Conservation (phyloP, 2,329 filamentous ascomycete genomes). For the Neofusicoccum laricinum region DNA sequence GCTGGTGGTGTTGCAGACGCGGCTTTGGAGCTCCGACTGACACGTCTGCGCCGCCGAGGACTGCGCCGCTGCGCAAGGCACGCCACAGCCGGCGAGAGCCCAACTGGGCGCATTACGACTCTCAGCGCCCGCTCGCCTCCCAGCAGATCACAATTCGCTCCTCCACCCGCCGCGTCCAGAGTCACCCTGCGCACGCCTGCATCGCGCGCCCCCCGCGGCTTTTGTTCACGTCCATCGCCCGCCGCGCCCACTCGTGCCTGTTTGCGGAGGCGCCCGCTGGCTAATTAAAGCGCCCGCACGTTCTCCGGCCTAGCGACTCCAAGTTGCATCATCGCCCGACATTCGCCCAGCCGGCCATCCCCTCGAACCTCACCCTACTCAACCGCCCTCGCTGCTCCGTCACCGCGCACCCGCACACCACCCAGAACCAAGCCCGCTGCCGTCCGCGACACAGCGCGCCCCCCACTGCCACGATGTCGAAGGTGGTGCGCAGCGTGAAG, state of each 20-base stretch:
- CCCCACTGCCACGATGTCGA: constrained; percentile 67
- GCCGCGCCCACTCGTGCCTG: neutral
- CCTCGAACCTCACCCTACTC: constrained; percentile 17
- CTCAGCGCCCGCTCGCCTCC: constrained; percentile 7
- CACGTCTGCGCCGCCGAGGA: constrained; percentile 10
- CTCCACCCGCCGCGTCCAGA: neutral
- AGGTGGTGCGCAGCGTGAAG: constrained; percentile 95
- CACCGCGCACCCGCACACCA: neutral
- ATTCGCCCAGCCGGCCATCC: constrained; percentile 20
- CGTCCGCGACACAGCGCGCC: constrained; percentile 4
- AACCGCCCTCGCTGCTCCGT: neutral
- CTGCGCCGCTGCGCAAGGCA: constrained; percentile 13
- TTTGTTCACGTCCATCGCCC: neutral
- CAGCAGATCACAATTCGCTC: constrained; percentile 5
- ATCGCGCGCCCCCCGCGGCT: neutral
- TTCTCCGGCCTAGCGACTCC: constrained; percentile 10
- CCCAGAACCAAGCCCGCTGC: neutral
- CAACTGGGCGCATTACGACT: constrained; percentile 14
- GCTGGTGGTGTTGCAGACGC: constrained; percentile 1
- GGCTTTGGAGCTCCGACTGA: constrained; percentile 1
- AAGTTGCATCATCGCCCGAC: constrained; percentile 26
- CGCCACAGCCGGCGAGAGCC: constrained; percentile 9
- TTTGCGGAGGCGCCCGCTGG: constrained; percentile 12
- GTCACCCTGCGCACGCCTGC: neutral
- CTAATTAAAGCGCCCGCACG: constrained; percentile 16